Evolutionary conservation across 176 grass and related monocot species (phyloP).

Genomic region (Echinochloa phyllopogon): DNA sequence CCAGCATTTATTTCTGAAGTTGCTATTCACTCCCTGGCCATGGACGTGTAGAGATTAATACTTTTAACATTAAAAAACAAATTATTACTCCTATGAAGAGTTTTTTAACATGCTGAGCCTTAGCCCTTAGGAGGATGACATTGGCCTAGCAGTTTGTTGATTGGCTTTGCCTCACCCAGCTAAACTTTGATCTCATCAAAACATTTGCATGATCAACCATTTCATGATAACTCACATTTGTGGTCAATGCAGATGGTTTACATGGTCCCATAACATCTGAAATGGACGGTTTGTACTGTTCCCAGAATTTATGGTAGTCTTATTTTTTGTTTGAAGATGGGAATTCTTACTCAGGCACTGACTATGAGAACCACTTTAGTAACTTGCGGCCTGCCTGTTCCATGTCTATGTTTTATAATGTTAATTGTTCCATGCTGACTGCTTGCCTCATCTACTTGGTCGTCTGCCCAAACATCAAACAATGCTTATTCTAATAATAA

Average conservation of each 20-base stretch:
- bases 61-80: slow-evolving; percentile 2
- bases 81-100: background rate
- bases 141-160: background rate
- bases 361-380: slow-evolving; percentile 6
- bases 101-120: slow-evolving; percentile 12
- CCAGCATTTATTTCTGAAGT: background rate
- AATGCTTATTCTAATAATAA: slow-evolving; percentile 19
- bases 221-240: background rate
- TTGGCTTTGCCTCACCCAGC: background rate
- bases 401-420: background rate
- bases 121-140: slow-evolving; percentile 7
- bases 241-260: background rate
- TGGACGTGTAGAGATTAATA: background rate
- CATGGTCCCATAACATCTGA: background rate
- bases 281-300: background rate
- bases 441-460: slow-evolving; percentile 2
- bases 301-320: background rate
- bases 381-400: background rate
- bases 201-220: background rate
- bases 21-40: background rate
- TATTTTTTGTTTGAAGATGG: background rate
- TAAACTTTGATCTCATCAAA: background rate
- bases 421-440: slow-evolving; percentile 1
- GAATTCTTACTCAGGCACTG: background rate
- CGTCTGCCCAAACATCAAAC: background rate